These are phyloP conservation scores for Fusarium albidum DNA, from an alignment of 2,329 filamentous ascomycete genomes.

Conservation along the genomic window DNA sequence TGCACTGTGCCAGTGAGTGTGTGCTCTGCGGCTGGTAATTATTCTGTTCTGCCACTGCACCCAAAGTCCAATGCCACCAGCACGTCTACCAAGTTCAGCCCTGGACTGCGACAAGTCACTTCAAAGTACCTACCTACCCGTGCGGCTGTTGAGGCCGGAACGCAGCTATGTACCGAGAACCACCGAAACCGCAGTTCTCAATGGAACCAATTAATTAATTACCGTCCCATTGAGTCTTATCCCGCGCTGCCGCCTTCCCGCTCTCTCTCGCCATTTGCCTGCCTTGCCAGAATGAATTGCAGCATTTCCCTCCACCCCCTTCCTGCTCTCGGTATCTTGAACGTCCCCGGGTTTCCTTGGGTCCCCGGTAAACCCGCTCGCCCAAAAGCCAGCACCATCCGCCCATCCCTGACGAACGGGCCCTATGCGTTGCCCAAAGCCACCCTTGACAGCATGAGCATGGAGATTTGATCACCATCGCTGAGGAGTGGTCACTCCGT, in stretches of 20 bases:
- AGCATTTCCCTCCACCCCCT: constrained; percentile 24
- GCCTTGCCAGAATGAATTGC: constrained; percentile 30
- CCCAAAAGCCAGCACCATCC: not conserved
- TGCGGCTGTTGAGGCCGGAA: not conserved
- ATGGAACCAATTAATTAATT: constrained; percentile 12
- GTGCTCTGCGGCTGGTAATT: too few relatives aligned
- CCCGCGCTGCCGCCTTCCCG: constrained; percentile 13
- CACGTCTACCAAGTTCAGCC: constrained; percentile 18
- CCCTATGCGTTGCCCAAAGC: constrained; percentile 31
- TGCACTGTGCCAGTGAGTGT: constrained; percentile 9
- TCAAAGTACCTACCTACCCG: constrained; percentile 24
- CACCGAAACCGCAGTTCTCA: not conserved
- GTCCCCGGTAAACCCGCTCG: constrained; percentile 8
- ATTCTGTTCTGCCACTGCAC: not conserved
- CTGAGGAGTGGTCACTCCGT: not conserved
- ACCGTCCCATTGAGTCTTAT: constrained; percentile 15
- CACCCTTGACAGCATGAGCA: constrained; percentile 28
- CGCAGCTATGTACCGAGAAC: not conserved
- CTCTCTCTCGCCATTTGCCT: constrained; percentile 33
- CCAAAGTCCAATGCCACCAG: constrained; percentile 5
- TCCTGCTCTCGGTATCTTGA: constrained; percentile 24
- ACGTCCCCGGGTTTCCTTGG: constrained; percentile 20
- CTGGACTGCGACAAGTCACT: constrained; percentile 20
- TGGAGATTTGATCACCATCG: constrained; percentile 22
- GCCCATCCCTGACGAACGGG: constrained; percentile 21